phyloP scores from a whole-genome alignment of 768 basidiomycete species.

The Leccinum rimulosum region DNA sequence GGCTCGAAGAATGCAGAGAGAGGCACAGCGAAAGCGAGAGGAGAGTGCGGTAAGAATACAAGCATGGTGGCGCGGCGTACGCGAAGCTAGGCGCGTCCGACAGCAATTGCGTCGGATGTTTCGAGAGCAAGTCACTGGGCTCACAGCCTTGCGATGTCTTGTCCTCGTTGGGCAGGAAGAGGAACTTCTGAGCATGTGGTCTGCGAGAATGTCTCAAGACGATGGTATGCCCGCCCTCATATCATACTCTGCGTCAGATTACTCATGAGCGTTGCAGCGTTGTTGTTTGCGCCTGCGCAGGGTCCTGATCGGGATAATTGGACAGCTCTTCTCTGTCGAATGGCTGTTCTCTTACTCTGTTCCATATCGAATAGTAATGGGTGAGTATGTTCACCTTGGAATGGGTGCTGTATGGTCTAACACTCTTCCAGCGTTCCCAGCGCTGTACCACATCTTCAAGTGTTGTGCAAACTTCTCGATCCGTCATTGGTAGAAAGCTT shows the following conservation, averaged over 20 bases:
- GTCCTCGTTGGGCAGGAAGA: conserved; percentile 53
- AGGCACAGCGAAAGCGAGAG: conserved; percentile 49
- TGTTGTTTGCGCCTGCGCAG: conserved; percentile 38
- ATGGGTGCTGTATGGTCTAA: neutral
- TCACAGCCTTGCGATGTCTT: conserved; percentile 62
- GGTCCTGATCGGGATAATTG: conserved; percentile 48
- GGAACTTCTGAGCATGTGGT: conserved; percentile 34
- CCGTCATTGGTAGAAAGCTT: conserved; percentile 4
- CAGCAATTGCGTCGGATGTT: conserved; percentile 48
- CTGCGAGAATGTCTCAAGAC: conserved; percentile 19
- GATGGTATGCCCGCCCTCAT: conserved; percentile 16
- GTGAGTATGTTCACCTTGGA: conserved; percentile 38
- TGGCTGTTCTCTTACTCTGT: conserved; percentile 47
- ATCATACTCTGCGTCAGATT: neutral
- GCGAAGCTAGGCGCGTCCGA: conserved; percentile 41
- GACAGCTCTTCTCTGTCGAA: conserved; percentile 57
- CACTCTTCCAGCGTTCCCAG: conserved; percentile 42
- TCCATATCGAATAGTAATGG: conserved; percentile 47
- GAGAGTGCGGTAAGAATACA: conserved; percentile 65
- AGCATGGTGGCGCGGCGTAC: conserved; percentile 62
- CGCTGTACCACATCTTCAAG: conserved; percentile 46
- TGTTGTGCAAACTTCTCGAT: conserved; percentile 49
- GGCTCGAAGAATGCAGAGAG: conserved; percentile 55
- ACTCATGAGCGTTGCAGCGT: conserved; percentile 28
- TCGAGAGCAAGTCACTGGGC: conserved; percentile 46